Evolutionary conservation across 2,329 filamentous ascomycete genomes (phyloP).

Genomic region (Clonostachys rhizophaga): DNA sequence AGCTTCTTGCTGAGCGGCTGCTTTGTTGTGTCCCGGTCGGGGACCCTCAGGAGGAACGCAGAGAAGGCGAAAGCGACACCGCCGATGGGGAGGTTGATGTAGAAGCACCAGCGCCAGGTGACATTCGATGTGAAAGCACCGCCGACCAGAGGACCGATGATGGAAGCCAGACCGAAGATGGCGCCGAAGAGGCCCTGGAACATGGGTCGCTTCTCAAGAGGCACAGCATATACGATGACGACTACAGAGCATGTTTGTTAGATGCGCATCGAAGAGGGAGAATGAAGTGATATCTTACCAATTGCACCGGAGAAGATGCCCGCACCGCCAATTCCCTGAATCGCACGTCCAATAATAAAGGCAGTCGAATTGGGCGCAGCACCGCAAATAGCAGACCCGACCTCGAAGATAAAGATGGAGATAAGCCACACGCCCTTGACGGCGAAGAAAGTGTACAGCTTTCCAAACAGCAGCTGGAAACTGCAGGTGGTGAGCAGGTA

Average conservation of each 20-base stretch:
- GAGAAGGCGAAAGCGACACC: constrained; percentile 10
- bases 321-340: constrained; percentile 51
- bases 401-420: constrained; percentile 46
- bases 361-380: constrained; percentile 45
- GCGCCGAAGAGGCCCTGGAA: constrained; percentile 39
- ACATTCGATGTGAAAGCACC: constrained; percentile 14
- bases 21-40: background rate
- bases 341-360: constrained; percentile 52
- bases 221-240: constrained; percentile 8
- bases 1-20: constrained; percentile 4
- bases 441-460: constrained; percentile 49
- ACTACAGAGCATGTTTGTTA: constrained; percentile 48
- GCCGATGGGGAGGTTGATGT: constrained; percentile 13
- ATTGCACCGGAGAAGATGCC: constrained; percentile 37
- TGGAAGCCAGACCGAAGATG: constrained; percentile 26
- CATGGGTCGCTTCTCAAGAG: background rate
- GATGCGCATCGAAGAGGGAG: no score
- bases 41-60: constrained; percentile 5
- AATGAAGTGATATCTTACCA: no score
- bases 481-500: constrained; percentile 25
- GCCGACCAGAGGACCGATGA: constrained; percentile 11
- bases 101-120: constrained; percentile 12
- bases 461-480: constrained; percentile 46
- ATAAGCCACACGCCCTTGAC: constrained; percentile 41
- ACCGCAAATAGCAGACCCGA: constrained; percentile 50